Percentiles rank a stretch among this genome's conserved stretches.
phyloP scores from a whole-genome alignment of 208 protist species.

The Crithidia expoeki region DNA sequence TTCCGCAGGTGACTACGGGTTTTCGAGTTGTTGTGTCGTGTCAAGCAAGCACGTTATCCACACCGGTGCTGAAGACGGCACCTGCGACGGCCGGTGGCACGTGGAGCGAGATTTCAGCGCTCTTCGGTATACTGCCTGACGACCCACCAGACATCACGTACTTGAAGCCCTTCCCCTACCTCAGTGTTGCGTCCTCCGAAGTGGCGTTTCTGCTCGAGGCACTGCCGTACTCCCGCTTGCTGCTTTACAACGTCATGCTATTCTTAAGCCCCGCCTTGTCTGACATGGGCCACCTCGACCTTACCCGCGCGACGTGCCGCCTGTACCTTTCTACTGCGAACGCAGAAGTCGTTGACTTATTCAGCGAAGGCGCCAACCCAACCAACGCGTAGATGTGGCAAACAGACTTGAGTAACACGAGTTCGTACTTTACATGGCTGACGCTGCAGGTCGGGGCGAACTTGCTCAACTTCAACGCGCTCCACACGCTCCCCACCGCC shows the following conservation, averaged over 20 bases:
- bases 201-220: slow-evolving; percentile 31
- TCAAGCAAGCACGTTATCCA: neutral
- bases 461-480: slow-evolving; percentile 37
- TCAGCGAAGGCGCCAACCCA: slow-evolving; percentile 12
- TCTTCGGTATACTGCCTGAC: neutral
- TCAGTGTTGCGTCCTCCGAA: slow-evolving; percentile 4
- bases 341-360: slow-evolving; percentile 25
- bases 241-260: slow-evolving; percentile 37
- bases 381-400: slow-evolving; percentile 34
- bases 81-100: neutral
- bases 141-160: neutral
- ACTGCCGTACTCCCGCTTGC: slow-evolving; percentile 36
- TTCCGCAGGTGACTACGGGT: slow-evolving; percentile 18
- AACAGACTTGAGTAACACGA: neutral
- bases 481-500: slow-evolving; percentile 23
- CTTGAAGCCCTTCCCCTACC: neutral
- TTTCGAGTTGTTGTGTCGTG: slow-evolving; percentile 18
- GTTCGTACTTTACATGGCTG: slow-evolving; percentile 27
- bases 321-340: slow-evolving; percentile 30
- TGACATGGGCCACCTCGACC: slow-evolving; percentile 20
- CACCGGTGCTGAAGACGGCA: neutral
- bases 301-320: slow-evolving; percentile 28
- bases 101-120: slow-evolving; percentile 4
- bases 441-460: slow-evolving; percentile 42
- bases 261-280: slow-evolving; percentile 21